Evolutionary conservation across 2,329 filamentous ascomycete species (phyloP).

Genomic region (Reticulascus tulasneorum): DNA sequence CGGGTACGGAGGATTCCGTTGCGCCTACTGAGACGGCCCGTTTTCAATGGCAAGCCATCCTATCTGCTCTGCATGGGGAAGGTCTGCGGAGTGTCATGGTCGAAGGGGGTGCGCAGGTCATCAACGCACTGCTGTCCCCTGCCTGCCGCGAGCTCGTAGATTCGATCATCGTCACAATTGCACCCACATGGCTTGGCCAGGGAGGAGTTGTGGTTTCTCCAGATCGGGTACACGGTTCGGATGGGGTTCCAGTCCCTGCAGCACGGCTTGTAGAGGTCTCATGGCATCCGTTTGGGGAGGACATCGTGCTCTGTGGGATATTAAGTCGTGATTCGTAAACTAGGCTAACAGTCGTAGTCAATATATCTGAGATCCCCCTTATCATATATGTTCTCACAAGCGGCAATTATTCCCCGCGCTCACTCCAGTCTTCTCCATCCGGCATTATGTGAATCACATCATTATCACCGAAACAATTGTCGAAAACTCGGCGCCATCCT

Average conservation of each 20-base stretch:
- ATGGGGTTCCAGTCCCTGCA: constrained; percentile 53
- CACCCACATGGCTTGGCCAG: constrained; percentile 82
- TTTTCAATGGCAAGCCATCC: constrained; percentile 62
- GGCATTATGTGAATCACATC: too few species aligned
- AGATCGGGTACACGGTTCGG: constrained; percentile 44
- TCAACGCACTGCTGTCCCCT: constrained; percentile 73
- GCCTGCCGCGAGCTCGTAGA: constrained; percentile 61
- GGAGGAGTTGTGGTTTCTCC: constrained; percentile 80
- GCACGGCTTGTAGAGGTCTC: constrained; percentile 62
- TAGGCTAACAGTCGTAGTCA: too few species aligned
- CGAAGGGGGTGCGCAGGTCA: constrained; percentile 78
- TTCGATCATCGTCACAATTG: constrained; percentile 82
- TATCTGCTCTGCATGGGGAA: constrained; percentile 53
- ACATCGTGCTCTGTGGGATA: constrained; percentile 76
- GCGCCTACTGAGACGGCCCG: constrained; percentile 33
- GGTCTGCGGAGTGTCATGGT: constrained; percentile 81
- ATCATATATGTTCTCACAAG: too few species aligned
- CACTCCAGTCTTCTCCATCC: too few species aligned
- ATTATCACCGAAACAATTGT: too few species aligned
- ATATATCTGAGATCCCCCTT: too few species aligned
- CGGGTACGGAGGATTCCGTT: too few species aligned
- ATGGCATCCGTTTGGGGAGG: constrained; percentile 77
- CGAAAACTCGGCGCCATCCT: too few species aligned
- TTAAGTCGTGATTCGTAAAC: constrained; percentile 28
- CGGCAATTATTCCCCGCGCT: too few species aligned